These are phyloP conservation scores for Tricholoma flavovirens DNA, from an alignment of 768 basidiomycete species.

Conservation along the genomic window DNA sequence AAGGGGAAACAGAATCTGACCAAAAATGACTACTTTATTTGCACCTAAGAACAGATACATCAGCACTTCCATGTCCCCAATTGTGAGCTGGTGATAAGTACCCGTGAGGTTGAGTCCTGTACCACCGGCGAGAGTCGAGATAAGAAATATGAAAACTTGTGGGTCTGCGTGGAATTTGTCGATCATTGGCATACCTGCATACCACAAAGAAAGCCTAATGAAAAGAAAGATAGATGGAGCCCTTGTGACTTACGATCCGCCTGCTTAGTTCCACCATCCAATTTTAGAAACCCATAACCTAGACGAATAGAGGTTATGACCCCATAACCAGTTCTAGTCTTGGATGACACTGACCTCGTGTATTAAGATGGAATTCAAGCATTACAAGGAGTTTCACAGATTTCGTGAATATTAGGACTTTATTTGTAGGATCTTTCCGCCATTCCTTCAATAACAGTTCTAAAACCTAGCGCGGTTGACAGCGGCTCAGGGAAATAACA, in stretches of 20 bases:
- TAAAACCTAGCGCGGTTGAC: conserved; percentile 46
- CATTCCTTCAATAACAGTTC: conserved; percentile 60
- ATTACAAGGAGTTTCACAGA: conserved; percentile 86
- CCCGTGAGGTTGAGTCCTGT: conserved; percentile 83
- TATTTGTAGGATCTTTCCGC: conserved; percentile 63
- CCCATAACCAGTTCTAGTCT: not conserved
- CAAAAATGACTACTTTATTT: conserved; percentile 92
- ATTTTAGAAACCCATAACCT: conserved; percentile 60
- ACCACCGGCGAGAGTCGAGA: conserved; percentile 89
- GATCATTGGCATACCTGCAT: conserved; percentile 76
- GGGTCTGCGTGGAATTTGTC: conserved; percentile 77
- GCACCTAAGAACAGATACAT: conserved; percentile 42
- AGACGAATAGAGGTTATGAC: not conserved
- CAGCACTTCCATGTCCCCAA: not conserved
- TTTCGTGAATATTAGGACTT: conserved; percentile 92
- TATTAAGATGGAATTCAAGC: conserved; percentile 70
- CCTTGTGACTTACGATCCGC: conserved; percentile 50
- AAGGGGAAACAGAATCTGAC: conserved; percentile 29
- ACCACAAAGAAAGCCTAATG: not conserved
- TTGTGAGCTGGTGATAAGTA: conserved; percentile 6
- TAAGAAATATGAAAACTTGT: conserved; percentile 73
- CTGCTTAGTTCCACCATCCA: conserved; percentile 75
- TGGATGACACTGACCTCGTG: conserved; percentile 35
- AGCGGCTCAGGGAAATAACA: not conserved
- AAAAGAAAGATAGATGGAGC: not conserved